Evolutionary conservation across 805 yeast species (phyloP), one percentile per base, ranked within the genome.

Genomic region (Sugiyamaella valdiviana): DNA sequence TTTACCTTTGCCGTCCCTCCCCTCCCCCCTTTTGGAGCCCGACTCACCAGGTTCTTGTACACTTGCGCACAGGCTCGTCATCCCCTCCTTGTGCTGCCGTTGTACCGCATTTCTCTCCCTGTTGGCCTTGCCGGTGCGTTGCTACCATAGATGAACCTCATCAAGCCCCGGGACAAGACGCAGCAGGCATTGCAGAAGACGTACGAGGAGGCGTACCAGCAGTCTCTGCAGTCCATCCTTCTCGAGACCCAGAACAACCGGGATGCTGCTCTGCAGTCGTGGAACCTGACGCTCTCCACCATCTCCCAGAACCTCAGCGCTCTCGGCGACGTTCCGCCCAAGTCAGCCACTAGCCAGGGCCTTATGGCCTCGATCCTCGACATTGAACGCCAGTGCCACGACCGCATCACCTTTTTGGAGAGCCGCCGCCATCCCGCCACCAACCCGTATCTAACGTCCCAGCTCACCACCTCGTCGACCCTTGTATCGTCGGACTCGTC

Each of bases 171-270:
- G 14, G 42, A 47, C 12, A 39, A 36, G 10, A 37, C 42, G 17
- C 48, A 48, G 39, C 56, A 47, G 23, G 48, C 53, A 14, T 64
- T 69, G 29, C 72, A 70, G 51, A 52, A 56, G 37, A 56, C 66
- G 19, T 70, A 69, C 56, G 69, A 70, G 47, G 72, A 68, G 24
- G 70, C 73, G n/a, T 67, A 70, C 55, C 64, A 66, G 55, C 52
- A 61, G 32, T 64, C 70, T n/a, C 58, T 70, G 23, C 69, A 69
- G 53, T 62, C 71, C 39, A 65, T 69, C 36, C 62, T 66, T 26
- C 60, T 65, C 36, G 72, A 68, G 50, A 61, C 69, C 22, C 64
- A 64, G 50, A 63, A 64, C 44, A 63, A 65, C 44, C 61, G 57
- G 48, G 59, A 53, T 17, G 60, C 59, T 19, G 66, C 72, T 17